Base-by-base conservation (phyloP, 2,329 filamentous ascomycete genomes). In the Lachnellula cervina region DNA sequence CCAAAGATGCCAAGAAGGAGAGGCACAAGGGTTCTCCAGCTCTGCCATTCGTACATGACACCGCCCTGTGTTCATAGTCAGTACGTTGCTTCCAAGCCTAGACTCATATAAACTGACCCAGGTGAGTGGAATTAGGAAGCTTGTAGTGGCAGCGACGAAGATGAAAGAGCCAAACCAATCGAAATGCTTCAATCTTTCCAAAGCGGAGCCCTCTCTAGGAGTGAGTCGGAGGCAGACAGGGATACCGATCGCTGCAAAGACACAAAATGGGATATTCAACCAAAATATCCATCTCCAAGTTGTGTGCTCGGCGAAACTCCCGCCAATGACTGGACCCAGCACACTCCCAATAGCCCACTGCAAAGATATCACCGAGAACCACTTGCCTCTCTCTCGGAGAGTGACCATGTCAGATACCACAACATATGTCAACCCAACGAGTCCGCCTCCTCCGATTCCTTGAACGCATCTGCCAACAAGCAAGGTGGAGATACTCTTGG, bases 81-180 rank as follows among this genome's bases (percentile, higher is more conserved):
- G 37, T 40, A 40, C 17, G 28, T 28, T 28, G 28, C 28, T 40
- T 40, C 17, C 17, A 17, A 40, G 14, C 14, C 37, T 40, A 4
- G 37, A 40, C 2, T 40, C 37, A 40, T 17, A 21, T 21, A 34
- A 25, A 59, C 62, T 56, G 40, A 60, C 86, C 75, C 81, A 84
- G 1, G 81, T 83, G 3, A 87, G 66, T 0, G 81, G 80, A 53
- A 86, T 81, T 34, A 87, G 69, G 64, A 86, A 80, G 43, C 77
- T 77, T 0, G 81, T 83, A 11, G 76, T 73, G 13, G 79, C 79
- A 14, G 73, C 76, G 11, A 86, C 73, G 65, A 89, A 88, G 2
- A 89, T 65, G 1, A 79, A 61, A 4, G 79, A 77, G 2, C 87
- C 86, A 35, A 81, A 54, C 76, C 80, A 88, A 66, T 89, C 85